These are phyloP conservation scores for Aristolochia contorta DNA, from an alignment of 164 flowering plant genomes.

Conservation along the genomic window DNA sequence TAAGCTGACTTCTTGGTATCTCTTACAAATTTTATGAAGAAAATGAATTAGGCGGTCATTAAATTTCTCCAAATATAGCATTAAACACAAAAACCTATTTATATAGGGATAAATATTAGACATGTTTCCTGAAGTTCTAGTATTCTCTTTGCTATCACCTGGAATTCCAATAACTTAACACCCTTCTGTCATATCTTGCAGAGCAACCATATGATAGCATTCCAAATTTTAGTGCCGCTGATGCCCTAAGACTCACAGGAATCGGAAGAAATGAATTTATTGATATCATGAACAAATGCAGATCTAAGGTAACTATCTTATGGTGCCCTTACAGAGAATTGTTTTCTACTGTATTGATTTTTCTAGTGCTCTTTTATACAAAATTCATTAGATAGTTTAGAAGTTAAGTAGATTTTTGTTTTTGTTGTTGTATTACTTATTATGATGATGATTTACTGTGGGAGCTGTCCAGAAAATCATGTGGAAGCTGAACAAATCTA, in stretches of 20 bases:
- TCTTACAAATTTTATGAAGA: background rate
- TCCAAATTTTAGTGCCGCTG: conserved; percentile 98
- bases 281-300: conserved; percentile 99
- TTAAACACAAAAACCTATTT: background rate
- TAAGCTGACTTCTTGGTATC: background rate
- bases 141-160: too few species aligned
- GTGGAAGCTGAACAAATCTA: conserved; percentile 99
- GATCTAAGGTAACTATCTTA: conserved; percentile 67
- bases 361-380: background rate
- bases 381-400: background rate
- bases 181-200: conserved; percentile 24
- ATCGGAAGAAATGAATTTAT: conserved; percentile 97
- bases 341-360: background rate
- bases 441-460: conserved; percentile 19
- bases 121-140: too few species aligned
- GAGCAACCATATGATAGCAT: conserved; percentile 99
- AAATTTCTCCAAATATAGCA: background rate
- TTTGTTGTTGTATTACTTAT: conserved; percentile 10
- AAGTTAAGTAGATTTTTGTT: background rate
- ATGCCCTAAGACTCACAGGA: conserved; percentile 90
- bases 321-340: background rate
- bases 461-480: conserved; percentile 86
- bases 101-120: too few species aligned
- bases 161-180: background rate
- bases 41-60: too few species aligned